phyloP scores from a whole-genome alignment of 2,329 filamentous ascomycete genomes.

The Colletotrichum camelliae region DNA sequence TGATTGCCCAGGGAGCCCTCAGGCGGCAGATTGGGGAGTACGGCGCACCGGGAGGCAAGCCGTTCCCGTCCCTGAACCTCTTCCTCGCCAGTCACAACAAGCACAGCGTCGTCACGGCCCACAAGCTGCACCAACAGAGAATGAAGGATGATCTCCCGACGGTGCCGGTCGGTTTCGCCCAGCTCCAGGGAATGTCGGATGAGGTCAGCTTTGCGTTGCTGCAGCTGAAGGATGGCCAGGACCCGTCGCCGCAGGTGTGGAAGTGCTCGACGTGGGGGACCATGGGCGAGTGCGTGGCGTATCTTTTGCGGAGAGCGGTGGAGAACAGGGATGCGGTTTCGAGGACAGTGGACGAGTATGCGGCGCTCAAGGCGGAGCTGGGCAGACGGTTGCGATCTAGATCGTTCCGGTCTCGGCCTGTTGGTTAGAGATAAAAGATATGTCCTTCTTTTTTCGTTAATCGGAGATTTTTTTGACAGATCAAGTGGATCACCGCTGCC shows the following conservation, averaged over 20 bases:
- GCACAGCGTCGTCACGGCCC: slow-evolving; percentile 55
- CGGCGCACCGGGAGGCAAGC: slow-evolving; percentile 38
- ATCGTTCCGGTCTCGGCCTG: not conserved
- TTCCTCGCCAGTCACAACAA: slow-evolving; percentile 87
- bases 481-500: not conserved
- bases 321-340: slow-evolving; percentile 38
- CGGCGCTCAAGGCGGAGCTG: slow-evolving; percentile 32
- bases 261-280: slow-evolving; percentile 34
- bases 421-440: not conserved
- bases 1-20: slow-evolving; percentile 71
- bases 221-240: not conserved
- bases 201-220: slow-evolving; percentile 77
- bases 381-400: slow-evolving; percentile 32
- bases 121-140: slow-evolving; percentile 61
- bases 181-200: slow-evolving; percentile 77
- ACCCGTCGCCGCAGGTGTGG: slow-evolving; percentile 23
- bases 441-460: not conserved
- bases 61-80: slow-evolving; percentile 62
- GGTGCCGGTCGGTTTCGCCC: slow-evolving; percentile 42
- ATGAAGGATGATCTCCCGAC: slow-evolving; percentile 49
- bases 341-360: slow-evolving; percentile 34
- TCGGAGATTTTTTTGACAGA: not conserved
- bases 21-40: slow-evolving; percentile 61
- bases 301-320: slow-evolving; percentile 28
- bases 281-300: slow-evolving; percentile 31